Conservation (phyloP, 2,329 filamentous ascomycete species). For the Colletotrichum higginsianum region DNA sequence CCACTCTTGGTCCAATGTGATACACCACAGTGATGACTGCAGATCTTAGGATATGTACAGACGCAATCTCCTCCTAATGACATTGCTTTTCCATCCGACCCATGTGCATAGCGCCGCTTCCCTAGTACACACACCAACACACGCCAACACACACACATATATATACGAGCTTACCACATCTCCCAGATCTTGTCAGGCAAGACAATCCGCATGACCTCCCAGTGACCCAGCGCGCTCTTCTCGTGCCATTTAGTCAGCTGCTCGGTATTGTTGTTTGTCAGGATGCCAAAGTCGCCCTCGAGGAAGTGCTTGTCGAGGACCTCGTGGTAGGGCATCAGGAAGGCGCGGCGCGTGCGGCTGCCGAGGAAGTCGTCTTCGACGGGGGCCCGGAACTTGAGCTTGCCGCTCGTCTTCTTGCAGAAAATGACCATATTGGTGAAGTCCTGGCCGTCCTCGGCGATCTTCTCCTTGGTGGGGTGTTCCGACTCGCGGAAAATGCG, state of each 20-base stretch:
- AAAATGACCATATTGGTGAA: slow-evolving; percentile 98
- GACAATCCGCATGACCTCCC: slow-evolving; percentile 91
- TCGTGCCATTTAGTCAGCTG: slow-evolving; percentile 81
- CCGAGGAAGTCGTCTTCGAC: slow-evolving; percentile 77
- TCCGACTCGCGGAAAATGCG: slow-evolving; percentile 89
- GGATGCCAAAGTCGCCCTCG: slow-evolving; percentile 63
- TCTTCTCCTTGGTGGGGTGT: slow-evolving; percentile 61
- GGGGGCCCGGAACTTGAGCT: slow-evolving; percentile 77
- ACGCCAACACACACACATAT: too few relatives aligned
- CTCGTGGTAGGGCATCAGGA: slow-evolving; percentile 81
- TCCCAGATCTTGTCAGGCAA: slow-evolving; percentile 87
- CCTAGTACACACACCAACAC: not conserved
- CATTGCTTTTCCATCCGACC: not conserved
- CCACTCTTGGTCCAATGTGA: not conserved
- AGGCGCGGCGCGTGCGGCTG: slow-evolving; percentile 78
- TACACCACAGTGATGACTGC: slow-evolving; percentile 2
- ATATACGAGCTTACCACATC: slow-evolving; percentile 74
- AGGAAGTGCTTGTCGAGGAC: slow-evolving; percentile 69
- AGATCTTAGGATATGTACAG: slow-evolving; percentile 18
- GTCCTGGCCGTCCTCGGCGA: slow-evolving; percentile 69
- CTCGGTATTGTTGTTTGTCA: slow-evolving; percentile 75
- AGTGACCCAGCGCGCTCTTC: slow-evolving; percentile 86
- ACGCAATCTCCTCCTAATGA: not conserved
- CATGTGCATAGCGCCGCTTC: not conserved
- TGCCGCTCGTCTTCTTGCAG: slow-evolving; percentile 76